Evolutionary conservation across 371 early-diverging fungal genomes (phyloP).

Genomic region (Batrachochytrium dendrobatidis): DNA sequence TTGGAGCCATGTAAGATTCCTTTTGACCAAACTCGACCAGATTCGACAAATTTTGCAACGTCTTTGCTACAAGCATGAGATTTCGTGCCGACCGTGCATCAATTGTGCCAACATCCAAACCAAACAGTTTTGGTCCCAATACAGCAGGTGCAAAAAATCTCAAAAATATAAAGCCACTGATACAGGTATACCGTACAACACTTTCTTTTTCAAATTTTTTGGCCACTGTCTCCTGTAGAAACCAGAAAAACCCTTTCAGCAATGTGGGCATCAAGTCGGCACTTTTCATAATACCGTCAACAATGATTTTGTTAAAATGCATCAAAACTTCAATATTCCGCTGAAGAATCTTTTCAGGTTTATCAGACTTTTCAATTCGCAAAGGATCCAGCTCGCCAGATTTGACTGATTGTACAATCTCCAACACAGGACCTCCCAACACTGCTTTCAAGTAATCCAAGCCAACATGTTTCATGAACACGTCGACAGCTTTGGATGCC

Average conservation of each 20-base stretch:
- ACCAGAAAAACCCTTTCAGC: slow-evolving; percentile 17
- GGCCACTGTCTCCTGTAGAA: slow-evolving; percentile 15
- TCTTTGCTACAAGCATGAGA: slow-evolving; percentile 71
- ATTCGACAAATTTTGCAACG: slow-evolving; percentile 68
- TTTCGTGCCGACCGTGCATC: slow-evolving; percentile 44
- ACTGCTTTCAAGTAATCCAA: slow-evolving; percentile 15
- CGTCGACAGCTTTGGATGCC: slow-evolving; percentile 68
- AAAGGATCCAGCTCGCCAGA: slow-evolving; percentile 17
- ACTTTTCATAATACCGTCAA: slow-evolving; percentile 9
- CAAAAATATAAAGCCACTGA: slow-evolving; percentile 70
- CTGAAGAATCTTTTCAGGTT: slow-evolving; percentile 4
- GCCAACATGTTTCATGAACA: slow-evolving; percentile 67
- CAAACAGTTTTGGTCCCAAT: slow-evolving; percentile 31
- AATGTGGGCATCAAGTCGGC: slow-evolving; percentile 2
- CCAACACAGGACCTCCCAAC: slow-evolving; percentile 4
- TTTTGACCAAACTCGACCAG: slow-evolving; percentile 61
- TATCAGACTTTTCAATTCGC: slow-evolving; percentile 13
- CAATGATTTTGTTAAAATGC: slow-evolving; percentile 8
- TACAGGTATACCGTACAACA: slow-evolving; percentile 22
- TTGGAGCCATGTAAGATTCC: slow-evolving; percentile 63
- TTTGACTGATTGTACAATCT: slow-evolving; percentile 5
- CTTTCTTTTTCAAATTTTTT: slow-evolving; percentile 17
- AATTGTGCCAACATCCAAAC: slow-evolving; percentile 27
- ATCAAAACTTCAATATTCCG: slow-evolving; percentile 3
- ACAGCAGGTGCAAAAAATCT: slow-evolving; percentile 77